Evolutionary conservation across 805 yeast genomes (phyloP), one percentile per base, ranked within the genome.

Genomic region (Torulaspora franciscae): DNA sequence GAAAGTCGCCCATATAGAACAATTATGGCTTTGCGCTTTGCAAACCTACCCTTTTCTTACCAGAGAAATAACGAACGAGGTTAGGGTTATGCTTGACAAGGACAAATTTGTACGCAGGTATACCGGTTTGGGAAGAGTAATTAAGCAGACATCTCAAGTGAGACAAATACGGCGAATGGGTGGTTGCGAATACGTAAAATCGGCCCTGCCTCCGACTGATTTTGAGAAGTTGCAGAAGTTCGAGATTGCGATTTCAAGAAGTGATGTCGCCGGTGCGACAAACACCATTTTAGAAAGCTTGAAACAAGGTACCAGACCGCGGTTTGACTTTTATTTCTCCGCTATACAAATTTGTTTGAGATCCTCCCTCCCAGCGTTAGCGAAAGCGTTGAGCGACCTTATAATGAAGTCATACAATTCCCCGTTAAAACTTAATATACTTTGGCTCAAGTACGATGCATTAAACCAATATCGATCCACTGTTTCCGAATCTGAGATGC

Each of bases 401-500:
- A 33, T 57, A 19, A 37, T 45, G 14, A 48, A 50, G 3, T 40
- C 46, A 19, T 48, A 48, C 13, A 37, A 42, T 6, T 33, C 52
- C 9, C 65, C 64, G 1, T 25, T 55, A n/a, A 59, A 58, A 32
- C 37, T 57, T 4, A 55, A 55, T 9, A 53, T 60, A 9, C 36
- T 61, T 8, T 56, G 59, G 59, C 42, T 60, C 24, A 48, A 54
- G 32, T 42, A 52, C 19, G 50, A 50, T 17, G 38, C 50, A 19
- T 7, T 38, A n/a, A 33, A 32, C 9, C 34, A 43, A 25, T 40
- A 47, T 26, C 35, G 37, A 19, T 22, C 44, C 13, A 26, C 38
- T 7, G 38, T 36, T 14, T 34, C 37, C 11, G 22, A 32, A 34
- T 17, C 32, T 8, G 52, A 39, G 10, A 25, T 35, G 27, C 28